Percentiles rank a stretch among this genome's conserved stretches.
Evolutionary conservation across 305 asterid genomes (phyloP).

Genomic region (Fraxinus nigra): DNA sequence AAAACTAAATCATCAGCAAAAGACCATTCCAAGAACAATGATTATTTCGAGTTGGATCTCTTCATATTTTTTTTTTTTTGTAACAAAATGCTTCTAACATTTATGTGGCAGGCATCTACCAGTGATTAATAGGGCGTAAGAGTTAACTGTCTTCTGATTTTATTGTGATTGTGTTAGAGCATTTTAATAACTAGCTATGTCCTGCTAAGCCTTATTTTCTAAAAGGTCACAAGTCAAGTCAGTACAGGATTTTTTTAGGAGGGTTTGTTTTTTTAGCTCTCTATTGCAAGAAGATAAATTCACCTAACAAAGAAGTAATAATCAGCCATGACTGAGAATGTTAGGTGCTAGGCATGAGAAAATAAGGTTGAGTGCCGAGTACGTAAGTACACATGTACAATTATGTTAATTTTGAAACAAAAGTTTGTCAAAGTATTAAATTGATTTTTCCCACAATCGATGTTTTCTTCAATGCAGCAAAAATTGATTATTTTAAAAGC

Average conservation of each 20-base stretch:
- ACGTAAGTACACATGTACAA: no score
- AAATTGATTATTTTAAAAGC: background rate
- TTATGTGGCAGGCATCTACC: background rate
- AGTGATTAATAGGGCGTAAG: background rate
- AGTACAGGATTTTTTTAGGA: background rate
- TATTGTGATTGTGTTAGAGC: background rate
- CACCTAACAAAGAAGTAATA: background rate
- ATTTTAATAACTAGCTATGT: no score
- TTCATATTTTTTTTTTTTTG: background rate
- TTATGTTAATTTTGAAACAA: no score
- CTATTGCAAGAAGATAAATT: background rate
- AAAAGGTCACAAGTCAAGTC: no score
- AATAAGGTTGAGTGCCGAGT: no score
- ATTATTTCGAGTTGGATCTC: background rate
- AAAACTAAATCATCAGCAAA: slow-evolving; percentile 1
- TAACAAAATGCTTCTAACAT: background rate
- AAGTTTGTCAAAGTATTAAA: background rate
- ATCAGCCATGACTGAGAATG: background rate
- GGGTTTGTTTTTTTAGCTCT: background rate
- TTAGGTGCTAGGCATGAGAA: no score
- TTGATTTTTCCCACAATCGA: background rate
- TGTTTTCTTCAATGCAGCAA: background rate
- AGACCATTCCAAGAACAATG: background rate
- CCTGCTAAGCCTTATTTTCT: background rate
- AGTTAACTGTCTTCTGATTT: background rate